phyloP scores from a whole-genome alignment of 768 basidiomycete genomes.

The Kockovaella imperatae region DNA sequence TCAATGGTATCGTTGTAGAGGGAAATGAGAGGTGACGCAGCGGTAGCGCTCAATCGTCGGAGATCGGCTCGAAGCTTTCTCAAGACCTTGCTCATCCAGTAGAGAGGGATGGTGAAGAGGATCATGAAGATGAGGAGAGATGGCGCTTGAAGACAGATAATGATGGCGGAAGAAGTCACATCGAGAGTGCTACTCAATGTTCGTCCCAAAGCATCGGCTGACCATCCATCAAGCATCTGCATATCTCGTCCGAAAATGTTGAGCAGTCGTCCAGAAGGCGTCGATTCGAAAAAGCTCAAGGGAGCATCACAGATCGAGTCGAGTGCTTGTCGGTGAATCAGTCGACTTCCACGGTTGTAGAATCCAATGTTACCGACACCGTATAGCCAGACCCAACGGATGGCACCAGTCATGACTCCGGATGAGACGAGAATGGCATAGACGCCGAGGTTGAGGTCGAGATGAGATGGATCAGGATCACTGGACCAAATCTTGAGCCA shows the following conservation, averaged over 20 bases:
- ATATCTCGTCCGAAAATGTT: slow-evolving; percentile 39
- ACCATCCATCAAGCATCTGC: slow-evolving; percentile 17
- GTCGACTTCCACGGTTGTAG: slow-evolving; percentile 14
- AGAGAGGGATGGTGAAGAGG: slow-evolving; percentile 19
- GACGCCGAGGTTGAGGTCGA: slow-evolving; percentile 23
- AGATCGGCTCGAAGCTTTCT: slow-evolving; percentile 11
- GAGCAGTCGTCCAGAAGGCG: slow-evolving; percentile 31
- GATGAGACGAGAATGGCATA: slow-evolving; percentile 18
- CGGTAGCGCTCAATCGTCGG: slow-evolving; percentile 7
- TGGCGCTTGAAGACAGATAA: slow-evolving; percentile 13
- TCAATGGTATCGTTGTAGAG: slow-evolving; percentile 12
- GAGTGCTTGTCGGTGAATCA: slow-evolving; percentile 20
- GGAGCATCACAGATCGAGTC: slow-evolving; percentile 21
- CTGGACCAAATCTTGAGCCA: slow-evolving; percentile 33
- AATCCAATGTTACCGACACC: slow-evolving; percentile 30
- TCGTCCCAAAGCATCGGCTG: slow-evolving; percentile 34
- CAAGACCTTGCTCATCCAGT: slow-evolving; percentile 14
- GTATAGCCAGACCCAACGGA: slow-evolving; percentile 40
- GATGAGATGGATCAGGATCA: slow-evolving; percentile 12
- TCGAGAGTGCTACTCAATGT: too few relatives aligned
- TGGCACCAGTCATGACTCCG: slow-evolving; percentile 9
- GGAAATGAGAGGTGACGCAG: slow-evolving; percentile 6
- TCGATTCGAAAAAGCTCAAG: slow-evolving; percentile 30
- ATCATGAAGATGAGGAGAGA: slow-evolving; percentile 13
- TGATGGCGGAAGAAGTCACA: slow-evolving; percentile 5